These are phyloP conservation scores for Peronospora farinosa DNA, from an alignment of 352 stramenopile species.

Conservation along the genomic window DNA sequence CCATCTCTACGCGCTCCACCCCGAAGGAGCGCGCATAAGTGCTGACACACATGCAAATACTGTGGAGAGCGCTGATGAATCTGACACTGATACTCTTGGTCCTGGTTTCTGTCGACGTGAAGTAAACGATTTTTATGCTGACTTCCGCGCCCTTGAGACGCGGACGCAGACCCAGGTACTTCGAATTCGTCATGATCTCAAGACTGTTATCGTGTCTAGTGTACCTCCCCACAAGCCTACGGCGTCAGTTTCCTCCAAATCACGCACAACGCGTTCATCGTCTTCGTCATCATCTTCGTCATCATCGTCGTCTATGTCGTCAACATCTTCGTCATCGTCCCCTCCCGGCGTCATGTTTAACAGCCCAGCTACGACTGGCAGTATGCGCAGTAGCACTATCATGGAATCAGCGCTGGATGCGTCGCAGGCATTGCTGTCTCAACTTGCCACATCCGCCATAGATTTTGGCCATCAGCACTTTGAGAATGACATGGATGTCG, in stretches of 20 bases:
- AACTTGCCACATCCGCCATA: constrained; percentile 60
- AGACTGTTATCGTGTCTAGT: constrained; percentile 11
- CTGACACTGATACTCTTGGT: constrained; percentile 12
- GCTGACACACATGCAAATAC: constrained; percentile 62
- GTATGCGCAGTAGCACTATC: constrained; percentile 35
- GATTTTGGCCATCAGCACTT: constrained; percentile 53
- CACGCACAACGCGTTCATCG: constrained; percentile 28
- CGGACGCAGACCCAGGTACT: constrained; percentile 62
- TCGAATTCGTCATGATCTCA: constrained; percentile 65
- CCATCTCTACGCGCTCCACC: constrained; percentile 77
- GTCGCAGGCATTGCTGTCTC: constrained; percentile 60
- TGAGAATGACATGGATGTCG: constrained; percentile 46
- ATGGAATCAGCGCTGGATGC: constrained; percentile 60
- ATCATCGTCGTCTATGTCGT: constrained; percentile 35
- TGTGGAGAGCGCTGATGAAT: constrained; percentile 20
- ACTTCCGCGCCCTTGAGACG: constrained; percentile 55
- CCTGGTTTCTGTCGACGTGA: constrained; percentile 32
- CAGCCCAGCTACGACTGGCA: constrained; percentile 18
- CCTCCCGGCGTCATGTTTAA: constrained; percentile 18
- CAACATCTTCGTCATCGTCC: constrained; percentile 34
- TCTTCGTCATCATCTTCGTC: constrained; percentile 33
- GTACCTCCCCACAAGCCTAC: constrained; percentile 16
- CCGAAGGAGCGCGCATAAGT: constrained; percentile 59
- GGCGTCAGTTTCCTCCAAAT: constrained; percentile 16
- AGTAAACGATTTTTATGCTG: constrained; percentile 68